Base-by-base conservation (phyloP, 768 basidiomycete genomes). In the Agrocybe praecox region DNA sequence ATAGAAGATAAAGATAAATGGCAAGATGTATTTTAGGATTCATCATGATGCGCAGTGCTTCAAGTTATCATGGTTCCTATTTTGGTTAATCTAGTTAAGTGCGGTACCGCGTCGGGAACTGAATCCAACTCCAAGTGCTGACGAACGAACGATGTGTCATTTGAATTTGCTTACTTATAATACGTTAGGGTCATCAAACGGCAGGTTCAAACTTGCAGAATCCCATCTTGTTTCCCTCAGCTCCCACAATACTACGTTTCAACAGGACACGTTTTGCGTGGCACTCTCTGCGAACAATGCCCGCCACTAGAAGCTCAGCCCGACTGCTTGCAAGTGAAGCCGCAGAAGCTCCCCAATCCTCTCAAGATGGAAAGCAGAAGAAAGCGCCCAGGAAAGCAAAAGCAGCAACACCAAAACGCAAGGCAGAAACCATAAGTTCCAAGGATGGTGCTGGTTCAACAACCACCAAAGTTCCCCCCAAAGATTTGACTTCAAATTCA, bases 281-380 rank as follows among this genome's bases (percentile, higher is more conserved):
- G 32, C 21, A 34, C 21, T 19, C 18, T 10, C 43, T 46, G 23
- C 52, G 29, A 29, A 53, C 52, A 10, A 77, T 77, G 76, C 72
- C 71, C 48, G 62, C 66, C 42, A 72, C 71, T 55, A 59, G 58
- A 44, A 71, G 75, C 14, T 71, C 72, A 26, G 66, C 73, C n/a
- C 69, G 71, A 46, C 57, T 66, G 53, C 60, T 61, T 15, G 57
- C 55, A 6, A 46, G 44, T 23, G 49, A 44, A 19, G 48, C 18
- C 23, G 49, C 64, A 34, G 32, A 44, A 24, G 43, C 56, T 42
- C 23, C 53, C 9, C 46, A 53, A 8, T 22, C 64, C 56, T 15
- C 32, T 44, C 24, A 69, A 70, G 58, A 65, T 57, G 49, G 61
- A 67, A 42, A 48, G 6, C 5, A 40, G 36, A 40, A 40, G n/a